These are phyloP conservation scores for Colletotrichum camelliae DNA, from an alignment of 2,329 filamentous ascomycete species.

Conservation along the genomic window DNA sequence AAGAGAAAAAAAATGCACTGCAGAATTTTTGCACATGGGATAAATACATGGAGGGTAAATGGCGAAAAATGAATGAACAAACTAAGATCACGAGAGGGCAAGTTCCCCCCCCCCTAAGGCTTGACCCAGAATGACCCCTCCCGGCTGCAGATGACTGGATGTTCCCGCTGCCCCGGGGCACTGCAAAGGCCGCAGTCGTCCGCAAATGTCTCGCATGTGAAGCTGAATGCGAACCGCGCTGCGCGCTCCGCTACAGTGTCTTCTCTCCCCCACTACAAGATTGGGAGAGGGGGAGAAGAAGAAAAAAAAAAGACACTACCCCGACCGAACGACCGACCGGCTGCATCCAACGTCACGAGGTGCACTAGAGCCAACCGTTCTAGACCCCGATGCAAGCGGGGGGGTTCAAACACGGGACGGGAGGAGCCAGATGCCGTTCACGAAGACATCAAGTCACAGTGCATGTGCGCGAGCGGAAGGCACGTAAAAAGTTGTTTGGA, in stretches of 20 bases:
- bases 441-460: not conserved
- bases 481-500: not conserved
- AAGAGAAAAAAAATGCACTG: too few species aligned
- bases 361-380: conserved; percentile 7
- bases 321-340: not conserved
- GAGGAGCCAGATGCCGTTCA: not conserved
- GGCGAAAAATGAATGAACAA: not conserved
- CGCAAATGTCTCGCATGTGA: conserved; percentile 17
- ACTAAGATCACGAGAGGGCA: not conserved
- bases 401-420: not conserved
- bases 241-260: not conserved
- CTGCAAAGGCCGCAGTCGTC: not conserved
- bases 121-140: not conserved
- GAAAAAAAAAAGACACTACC: not conserved
- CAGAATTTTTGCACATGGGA: not conserved
- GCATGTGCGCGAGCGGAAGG: not conserved
- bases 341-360: conserved; percentile 17
- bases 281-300: not conserved
- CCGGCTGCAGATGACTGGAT: not conserved
- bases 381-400: conserved; percentile 8
- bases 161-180: not conserved
- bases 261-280: not conserved
- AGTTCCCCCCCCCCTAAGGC: not conserved
- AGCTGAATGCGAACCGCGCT: conserved; percentile 13
- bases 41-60: not conserved